Evolutionary conservation across 805 yeast genomes (phyloP).

Genomic region (Blastobotrys peoriensis): DNA sequence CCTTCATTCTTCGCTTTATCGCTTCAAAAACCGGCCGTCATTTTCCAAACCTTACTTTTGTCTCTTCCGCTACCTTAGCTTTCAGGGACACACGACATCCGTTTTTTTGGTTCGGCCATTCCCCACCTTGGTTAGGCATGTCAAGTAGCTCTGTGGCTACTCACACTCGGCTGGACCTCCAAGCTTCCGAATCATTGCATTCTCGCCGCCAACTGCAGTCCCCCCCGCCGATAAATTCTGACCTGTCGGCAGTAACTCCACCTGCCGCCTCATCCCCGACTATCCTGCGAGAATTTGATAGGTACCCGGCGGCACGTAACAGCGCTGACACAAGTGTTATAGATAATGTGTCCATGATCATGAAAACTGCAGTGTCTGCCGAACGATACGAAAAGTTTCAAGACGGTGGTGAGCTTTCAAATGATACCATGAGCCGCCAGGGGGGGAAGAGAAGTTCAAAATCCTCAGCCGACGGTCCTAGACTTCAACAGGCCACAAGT

Average conservation of each 20-base stretch:
- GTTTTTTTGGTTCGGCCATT: too few relatives aligned
- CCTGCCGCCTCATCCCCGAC: slow-evolving; percentile 1
- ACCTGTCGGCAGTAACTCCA: background rate
- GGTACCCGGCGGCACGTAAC: slow-evolving; percentile 3
- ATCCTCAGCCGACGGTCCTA: slow-evolving; percentile 1
- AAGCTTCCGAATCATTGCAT: background rate
- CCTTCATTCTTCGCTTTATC: too few relatives aligned
- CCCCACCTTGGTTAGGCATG: too few relatives aligned
- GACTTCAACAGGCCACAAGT: background rate
- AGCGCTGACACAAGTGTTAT: background rate
- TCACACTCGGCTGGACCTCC: background rate
- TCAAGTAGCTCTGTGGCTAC: background rate
- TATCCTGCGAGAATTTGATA: slow-evolving; percentile 5
- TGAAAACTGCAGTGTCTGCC: slow-evolving; percentile 1
- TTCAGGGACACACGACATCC: too few relatives aligned
- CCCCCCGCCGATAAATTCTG: background rate
- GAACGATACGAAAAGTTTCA: background rate
- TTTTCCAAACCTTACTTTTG: too few relatives aligned
- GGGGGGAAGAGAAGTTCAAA: background rate
- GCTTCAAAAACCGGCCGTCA: too few relatives aligned
- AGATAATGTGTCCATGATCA: slow-evolving; percentile 3
- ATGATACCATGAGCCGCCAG: background rate
- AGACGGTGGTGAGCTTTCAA: background rate
- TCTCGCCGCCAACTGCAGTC: background rate
- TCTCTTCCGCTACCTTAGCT: too few relatives aligned